Conservation (phyloP, 129 eudicot species). For the Gnaphalium uliginosum region DNA sequence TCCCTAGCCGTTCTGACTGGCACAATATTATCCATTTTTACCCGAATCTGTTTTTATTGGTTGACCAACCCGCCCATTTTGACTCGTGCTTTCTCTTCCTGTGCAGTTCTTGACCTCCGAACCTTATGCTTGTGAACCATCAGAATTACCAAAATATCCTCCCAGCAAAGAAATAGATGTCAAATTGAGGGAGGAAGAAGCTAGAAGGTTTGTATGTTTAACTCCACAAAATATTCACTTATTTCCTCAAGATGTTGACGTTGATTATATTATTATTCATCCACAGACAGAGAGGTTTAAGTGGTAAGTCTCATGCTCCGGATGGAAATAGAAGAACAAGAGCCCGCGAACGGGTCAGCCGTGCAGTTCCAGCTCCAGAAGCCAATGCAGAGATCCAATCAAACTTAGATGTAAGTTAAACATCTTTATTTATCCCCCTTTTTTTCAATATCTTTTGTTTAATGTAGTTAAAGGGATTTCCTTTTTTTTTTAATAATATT, state of each 20-base stretch:
- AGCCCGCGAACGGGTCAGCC: conserved; percentile 4
- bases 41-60: too few relatives aligned
- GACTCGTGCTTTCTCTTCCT: neutral
- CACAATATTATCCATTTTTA: neutral
- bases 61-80: neutral
- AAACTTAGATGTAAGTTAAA: conserved; percentile 15
- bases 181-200: conserved; percentile 41
- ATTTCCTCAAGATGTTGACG: neutral
- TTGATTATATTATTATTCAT: neutral
- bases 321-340: conserved; percentile 19
- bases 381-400: conserved; percentile 18
- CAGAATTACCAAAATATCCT: conserved; percentile 49
- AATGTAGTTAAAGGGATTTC: neutral
- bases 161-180: conserved; percentile 56
- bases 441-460: neutral
- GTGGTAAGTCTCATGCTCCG: conserved; percentile 1
- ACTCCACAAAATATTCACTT: neutral
- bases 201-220: conserved; percentile 27
- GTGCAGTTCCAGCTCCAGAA: conserved; percentile 15
- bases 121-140: conserved; percentile 50
- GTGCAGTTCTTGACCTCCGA: conserved; percentile 44
- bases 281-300: conserved; percentile 1
- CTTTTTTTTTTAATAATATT: neutral
- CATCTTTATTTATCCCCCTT: neutral
- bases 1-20: neutral